phyloP scores from a whole-genome alignment of 2,329 filamentous ascomycete genomes.

The Graphiopsis chlorocephala region DNA sequence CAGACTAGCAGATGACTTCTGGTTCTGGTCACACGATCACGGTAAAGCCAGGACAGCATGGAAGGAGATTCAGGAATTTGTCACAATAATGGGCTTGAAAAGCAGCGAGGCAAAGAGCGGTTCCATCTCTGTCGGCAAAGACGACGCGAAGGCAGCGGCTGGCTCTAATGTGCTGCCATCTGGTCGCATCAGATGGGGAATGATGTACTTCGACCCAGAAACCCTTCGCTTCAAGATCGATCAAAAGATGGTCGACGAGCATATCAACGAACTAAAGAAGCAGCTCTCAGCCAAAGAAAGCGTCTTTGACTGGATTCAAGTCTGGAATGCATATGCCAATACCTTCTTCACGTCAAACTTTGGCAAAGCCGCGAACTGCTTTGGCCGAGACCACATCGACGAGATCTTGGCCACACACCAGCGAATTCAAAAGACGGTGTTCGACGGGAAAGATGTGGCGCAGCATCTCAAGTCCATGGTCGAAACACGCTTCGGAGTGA shows the following conservation, averaged over 20 bases:
- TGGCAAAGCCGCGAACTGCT: constrained; percentile 52
- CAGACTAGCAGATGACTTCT: constrained; percentile 64
- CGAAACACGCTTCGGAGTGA: constrained; percentile 50
- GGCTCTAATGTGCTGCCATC: constrained; percentile 43
- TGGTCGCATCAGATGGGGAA: constrained; percentile 59
- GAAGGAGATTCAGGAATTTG: constrained; percentile 57
- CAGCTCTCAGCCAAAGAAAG: constrained; percentile 57
- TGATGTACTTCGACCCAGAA: constrained; percentile 54
- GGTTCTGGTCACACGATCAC: constrained; percentile 61
- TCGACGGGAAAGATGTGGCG: constrained; percentile 34
- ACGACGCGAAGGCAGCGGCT: neutral
- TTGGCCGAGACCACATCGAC: constrained; percentile 52
- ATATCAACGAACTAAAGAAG: constrained; percentile 57
- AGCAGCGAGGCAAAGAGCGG: constrained; percentile 1
- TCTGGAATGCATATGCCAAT: constrained; percentile 54
- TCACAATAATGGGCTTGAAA: neutral
- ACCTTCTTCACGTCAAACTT: constrained; percentile 56
- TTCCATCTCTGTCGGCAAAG: neutral
- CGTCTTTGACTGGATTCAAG: constrained; percentile 57
- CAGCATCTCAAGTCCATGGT: constrained; percentile 48
- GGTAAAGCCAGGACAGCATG: constrained; percentile 56
- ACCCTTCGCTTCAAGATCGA: constrained; percentile 60
- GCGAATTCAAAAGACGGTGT: constrained; percentile 50
- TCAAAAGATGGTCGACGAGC: constrained; percentile 55
- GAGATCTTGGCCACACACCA: constrained; percentile 52